Evolutionary conservation across 345 rosid genomes (phyloP).

Genomic region (Atalantia buxifolia): DNA sequence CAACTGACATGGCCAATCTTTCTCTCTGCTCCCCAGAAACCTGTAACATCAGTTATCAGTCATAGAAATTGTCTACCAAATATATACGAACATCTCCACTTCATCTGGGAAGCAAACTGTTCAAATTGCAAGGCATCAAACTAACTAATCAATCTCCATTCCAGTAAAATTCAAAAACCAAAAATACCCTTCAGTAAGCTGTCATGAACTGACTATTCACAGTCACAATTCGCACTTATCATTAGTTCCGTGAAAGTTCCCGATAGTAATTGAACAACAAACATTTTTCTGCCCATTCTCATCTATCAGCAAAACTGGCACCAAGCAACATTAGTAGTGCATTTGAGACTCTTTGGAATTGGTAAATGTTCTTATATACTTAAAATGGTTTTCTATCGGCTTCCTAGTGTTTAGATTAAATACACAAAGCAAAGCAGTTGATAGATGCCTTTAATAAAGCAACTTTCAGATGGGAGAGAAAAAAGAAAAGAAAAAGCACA

Average conservation of each 20-base stretch:
- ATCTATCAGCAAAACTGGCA: not conserved
- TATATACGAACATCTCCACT: not conserved
- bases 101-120: not conserved
- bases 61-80: slow-evolving; percentile 2
- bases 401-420: not conserved
- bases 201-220: not conserved
- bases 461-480: not conserved
- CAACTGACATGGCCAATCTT: slow-evolving; percentile 72
- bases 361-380: not conserved
- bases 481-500: not conserved
- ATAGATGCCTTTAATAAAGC: not conserved
- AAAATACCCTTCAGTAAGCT: not conserved
- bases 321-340: not conserved
- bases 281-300: not conserved
- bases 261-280: not conserved
- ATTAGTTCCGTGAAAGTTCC: not conserved
- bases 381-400: not conserved
- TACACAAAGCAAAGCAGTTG: not conserved
- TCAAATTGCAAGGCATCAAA: not conserved
- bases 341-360: not conserved
- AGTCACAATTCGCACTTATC: not conserved
- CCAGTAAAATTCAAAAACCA: not conserved
- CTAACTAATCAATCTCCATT: slow-evolving; percentile 2
- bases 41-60: slow-evolving; percentile 28
- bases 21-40: slow-evolving; percentile 78